Conservation (phyloP, 176 grass and related monocot genomes). For the Alopecurus myosuroides region DNA sequence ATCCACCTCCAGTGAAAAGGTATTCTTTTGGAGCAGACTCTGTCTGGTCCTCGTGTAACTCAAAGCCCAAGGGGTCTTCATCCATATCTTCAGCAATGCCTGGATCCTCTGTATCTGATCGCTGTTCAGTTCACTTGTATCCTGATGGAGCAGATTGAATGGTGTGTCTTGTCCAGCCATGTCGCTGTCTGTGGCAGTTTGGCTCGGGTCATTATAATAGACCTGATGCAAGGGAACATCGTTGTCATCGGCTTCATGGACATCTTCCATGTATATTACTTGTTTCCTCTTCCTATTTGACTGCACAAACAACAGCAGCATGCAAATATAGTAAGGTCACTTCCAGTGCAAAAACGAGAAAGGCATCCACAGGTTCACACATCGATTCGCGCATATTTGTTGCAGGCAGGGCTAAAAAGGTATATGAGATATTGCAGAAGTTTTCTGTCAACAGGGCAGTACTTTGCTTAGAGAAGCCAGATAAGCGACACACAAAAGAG, state of each 20-base stretch:
- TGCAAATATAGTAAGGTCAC: constrained; percentile 2
- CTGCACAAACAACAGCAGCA: constrained; percentile 36
- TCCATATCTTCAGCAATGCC: background rate
- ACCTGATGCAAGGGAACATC: constrained; percentile 12
- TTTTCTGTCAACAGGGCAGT: background rate
- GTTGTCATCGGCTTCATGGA: constrained; percentile 38
- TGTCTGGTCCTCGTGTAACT: background rate
- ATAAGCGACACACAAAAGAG: background rate
- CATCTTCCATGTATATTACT: constrained; percentile 70
- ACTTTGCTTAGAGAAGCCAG: background rate
- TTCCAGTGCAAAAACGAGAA: constrained; percentile 9
- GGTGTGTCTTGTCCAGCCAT: constrained; percentile 13
- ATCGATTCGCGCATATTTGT: background rate
- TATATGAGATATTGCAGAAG: background rate
- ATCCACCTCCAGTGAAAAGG: constrained; percentile 67
- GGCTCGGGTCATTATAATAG: constrained; percentile 17
- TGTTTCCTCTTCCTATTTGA: constrained; percentile 70
- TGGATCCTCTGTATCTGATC: constrained; percentile 3
- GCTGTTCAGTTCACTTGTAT: constrained; percentile 18
- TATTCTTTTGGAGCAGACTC: constrained; percentile 36
- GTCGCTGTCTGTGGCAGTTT: constrained; percentile 14
- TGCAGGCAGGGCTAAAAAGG: background rate
- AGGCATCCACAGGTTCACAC: constrained; percentile 17
- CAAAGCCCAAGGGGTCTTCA: constrained; percentile 14
- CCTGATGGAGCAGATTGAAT: constrained; percentile 27